Evolutionary conservation across 2,329 filamentous ascomycete species (phyloP).

Genomic region (Alternaria postmessia): DNA sequence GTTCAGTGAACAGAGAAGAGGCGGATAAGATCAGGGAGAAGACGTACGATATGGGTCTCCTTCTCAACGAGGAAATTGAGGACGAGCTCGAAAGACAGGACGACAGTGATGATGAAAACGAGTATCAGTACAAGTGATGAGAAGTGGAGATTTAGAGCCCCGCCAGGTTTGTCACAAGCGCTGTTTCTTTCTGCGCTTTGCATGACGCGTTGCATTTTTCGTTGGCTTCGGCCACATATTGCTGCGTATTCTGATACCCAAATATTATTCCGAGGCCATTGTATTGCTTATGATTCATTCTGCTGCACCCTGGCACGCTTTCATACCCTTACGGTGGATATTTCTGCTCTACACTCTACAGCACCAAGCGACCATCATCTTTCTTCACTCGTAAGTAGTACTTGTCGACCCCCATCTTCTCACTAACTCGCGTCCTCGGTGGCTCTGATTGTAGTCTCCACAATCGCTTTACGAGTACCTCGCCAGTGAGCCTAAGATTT

Average conservation of each 20-base stretch:
- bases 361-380: background rate
- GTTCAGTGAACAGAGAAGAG: conserved; percentile 53
- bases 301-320: background rate
- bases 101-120: conserved; percentile 23
- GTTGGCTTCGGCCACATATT: background rate
- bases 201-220: background rate
- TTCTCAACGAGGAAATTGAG: conserved; percentile 71
- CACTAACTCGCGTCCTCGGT: background rate
- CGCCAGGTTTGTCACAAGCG: background rate
- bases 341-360: background rate
- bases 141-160: too few relatives aligned
- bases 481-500: background rate
- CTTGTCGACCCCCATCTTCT: background rate
- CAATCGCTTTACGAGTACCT: background rate
- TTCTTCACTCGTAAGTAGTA: background rate
- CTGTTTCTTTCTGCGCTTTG: background rate
- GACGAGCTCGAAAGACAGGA: conserved; percentile 54
- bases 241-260: background rate
- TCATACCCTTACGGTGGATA: too few relatives aligned
- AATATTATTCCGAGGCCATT: background rate
- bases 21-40: conserved; percentile 68
- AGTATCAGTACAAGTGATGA: conserved; percentile 18
- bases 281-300: background rate
- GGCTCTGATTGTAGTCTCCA: background rate
- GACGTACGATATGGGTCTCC: conserved; percentile 71